phyloP scores from a whole-genome alignment of 345 rosid genomes.

The Eutrema heterophyllum region DNA sequence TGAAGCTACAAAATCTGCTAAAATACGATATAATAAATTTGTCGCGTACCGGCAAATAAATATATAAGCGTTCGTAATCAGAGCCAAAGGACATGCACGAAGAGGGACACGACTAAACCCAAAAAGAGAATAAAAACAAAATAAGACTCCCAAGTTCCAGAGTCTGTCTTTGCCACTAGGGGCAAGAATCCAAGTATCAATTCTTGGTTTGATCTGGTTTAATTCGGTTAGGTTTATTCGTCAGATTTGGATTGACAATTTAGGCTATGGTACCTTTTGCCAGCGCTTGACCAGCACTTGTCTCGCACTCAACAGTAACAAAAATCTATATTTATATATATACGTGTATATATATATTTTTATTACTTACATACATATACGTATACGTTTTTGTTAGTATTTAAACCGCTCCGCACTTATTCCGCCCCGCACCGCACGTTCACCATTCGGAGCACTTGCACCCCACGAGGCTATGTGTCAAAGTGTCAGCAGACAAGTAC shows the following conservation, averaged over 20 bases:
- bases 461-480: conserved; percentile 25
- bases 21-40: conserved; percentile 17
- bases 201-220: conserved; percentile 20
- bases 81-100: conserved; percentile 30
- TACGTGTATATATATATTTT: no score
- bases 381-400: no score
- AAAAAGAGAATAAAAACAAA: conserved; percentile 25
- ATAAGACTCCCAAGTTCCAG: conserved; percentile 14
- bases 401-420: no score
- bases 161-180: conserved; percentile 20
- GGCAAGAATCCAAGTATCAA: conserved; percentile 22
- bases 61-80: conserved; percentile 17
- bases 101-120: conserved; percentile 16
- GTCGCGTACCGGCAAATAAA: conserved; percentile 23
- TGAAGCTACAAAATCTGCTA: conserved; percentile 26
- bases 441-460: no score
- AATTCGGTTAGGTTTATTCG: conserved; percentile 12
- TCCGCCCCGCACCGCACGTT: no score
- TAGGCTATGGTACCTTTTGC: no score
- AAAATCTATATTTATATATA: no score
- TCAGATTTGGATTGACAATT: conserved; percentile 20
- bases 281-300: no score
- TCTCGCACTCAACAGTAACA: no score
- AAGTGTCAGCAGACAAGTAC: conserved; percentile 28
- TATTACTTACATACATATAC: no score